A percentile compares a stretch with the other conserved stretches of the same genome.
These are phyloP conservation scores for Lactarius hengduanensis DNA, from an alignment of 768 basidiomycete species.

Conservation along the genomic window DNA sequence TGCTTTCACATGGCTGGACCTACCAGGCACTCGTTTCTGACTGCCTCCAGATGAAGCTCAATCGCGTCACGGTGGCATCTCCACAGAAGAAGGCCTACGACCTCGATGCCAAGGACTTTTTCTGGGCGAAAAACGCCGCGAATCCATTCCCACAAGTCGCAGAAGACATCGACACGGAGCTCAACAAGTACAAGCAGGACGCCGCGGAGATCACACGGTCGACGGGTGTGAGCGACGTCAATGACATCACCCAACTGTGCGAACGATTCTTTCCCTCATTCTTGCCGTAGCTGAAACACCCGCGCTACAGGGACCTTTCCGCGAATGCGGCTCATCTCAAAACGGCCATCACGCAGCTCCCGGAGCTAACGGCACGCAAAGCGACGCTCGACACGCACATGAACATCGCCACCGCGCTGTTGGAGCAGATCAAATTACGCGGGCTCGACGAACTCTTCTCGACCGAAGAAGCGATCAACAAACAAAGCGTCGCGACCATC, in stretches of 20 bases:
- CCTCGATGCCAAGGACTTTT: slow-evolving; percentile 97
- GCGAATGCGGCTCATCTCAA: slow-evolving; percentile 94
- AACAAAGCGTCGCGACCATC: slow-evolving; percentile 80
- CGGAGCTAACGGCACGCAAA: slow-evolving; percentile 95
- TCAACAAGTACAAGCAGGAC: slow-evolving; percentile 92
- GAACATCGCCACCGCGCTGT: slow-evolving; percentile 95
- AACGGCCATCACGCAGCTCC: slow-evolving; percentile 94
- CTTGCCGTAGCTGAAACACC: neutral
- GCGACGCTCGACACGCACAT: slow-evolving; percentile 97
- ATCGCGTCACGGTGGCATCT: slow-evolving; percentile 82
- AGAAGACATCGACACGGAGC: slow-evolving; percentile 90
- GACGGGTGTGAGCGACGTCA: slow-evolving; percentile 94
- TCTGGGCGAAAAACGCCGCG: slow-evolving; percentile 96
- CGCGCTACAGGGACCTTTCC: slow-evolving; percentile 66
- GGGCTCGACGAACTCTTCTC: slow-evolving; percentile 98
- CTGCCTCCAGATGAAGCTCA: slow-evolving; percentile 95
- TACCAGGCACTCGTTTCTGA: slow-evolving; percentile 98
- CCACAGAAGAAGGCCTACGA: slow-evolving; percentile 87
- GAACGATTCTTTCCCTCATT: slow-evolving; percentile 32
- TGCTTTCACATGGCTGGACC: slow-evolving; percentile 97
- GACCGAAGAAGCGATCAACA: slow-evolving; percentile 85
- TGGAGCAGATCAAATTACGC: slow-evolving; percentile 93
- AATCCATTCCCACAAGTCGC: slow-evolving; percentile 98
- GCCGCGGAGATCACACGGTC: slow-evolving; percentile 95
- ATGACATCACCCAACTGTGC: slow-evolving; percentile 91